phyloP scores from a whole-genome alignment of 139 green algal species.

The Nannochloris sp. region DNA sequence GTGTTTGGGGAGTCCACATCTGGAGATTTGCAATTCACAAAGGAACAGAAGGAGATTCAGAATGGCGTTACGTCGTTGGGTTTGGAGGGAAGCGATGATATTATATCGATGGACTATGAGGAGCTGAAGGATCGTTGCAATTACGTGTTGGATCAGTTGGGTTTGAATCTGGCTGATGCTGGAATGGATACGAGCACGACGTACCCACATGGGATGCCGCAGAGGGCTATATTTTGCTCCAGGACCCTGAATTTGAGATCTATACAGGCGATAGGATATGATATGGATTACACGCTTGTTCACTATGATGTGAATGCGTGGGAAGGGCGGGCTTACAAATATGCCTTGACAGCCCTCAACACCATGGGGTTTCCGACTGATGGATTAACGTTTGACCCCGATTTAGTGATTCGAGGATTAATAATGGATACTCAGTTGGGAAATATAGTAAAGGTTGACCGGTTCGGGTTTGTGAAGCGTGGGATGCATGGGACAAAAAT shows the following conservation, averaged over 20 bases:
- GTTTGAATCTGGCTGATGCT: not conserved
- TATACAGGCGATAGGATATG: constrained; percentile 76
- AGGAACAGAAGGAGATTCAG: not conserved
- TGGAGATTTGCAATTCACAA: constrained; percentile 60
- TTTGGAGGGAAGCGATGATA: constrained; percentile 38
- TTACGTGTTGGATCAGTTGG: not conserved
- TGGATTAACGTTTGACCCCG: constrained; percentile 75
- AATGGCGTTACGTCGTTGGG: constrained; percentile 46
- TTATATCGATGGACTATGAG: constrained; percentile 29
- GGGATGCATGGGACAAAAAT: constrained; percentile 91
- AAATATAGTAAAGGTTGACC: constrained; percentile 56
- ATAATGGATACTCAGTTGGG: constrained; percentile 52
- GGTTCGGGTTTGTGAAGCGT: constrained; percentile 76
- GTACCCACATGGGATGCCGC: constrained; percentile 56
- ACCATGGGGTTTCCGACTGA: constrained; percentile 65
- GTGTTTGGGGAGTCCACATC: constrained; percentile 60
- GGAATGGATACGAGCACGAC: constrained; percentile 8
- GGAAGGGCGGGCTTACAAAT: constrained; percentile 81
- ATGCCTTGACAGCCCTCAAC: constrained; percentile 25
- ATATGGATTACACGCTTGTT: constrained; percentile 89
- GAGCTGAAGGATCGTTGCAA: constrained; percentile 18
- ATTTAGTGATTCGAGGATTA: constrained; percentile 73
- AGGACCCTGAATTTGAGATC: constrained; percentile 86
- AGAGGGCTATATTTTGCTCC: constrained; percentile 86
- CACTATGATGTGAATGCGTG: constrained; percentile 91